Evolutionary conservation across 768 basidiomycete genomes (phyloP).

Genomic region (Lactarius indigo): DNA sequence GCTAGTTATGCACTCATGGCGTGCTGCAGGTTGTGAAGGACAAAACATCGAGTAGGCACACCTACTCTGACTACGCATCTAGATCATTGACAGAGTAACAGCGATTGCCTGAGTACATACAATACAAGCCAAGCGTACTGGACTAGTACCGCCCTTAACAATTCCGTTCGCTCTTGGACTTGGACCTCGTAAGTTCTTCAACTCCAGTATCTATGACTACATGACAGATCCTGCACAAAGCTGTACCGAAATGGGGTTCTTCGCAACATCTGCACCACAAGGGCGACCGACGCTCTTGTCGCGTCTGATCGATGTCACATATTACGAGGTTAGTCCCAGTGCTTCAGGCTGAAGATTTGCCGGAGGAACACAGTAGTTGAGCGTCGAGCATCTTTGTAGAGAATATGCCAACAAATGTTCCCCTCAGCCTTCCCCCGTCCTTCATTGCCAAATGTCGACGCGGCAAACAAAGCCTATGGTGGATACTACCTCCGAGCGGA

Average conservation of each 20-base stretch:
- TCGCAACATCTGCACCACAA: too few relatives aligned
- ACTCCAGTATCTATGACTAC: too few relatives aligned
- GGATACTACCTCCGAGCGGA: conserved; percentile 29
- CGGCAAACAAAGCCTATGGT: conserved; percentile 18
- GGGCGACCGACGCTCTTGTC: conserved; percentile 38
- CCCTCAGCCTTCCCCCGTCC: too few relatives aligned
- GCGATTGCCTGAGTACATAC: conserved; percentile 42
- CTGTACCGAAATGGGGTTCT: too few relatives aligned
- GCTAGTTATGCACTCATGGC: neutral
- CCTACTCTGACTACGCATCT: neutral
- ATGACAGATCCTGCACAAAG: too few relatives aligned
- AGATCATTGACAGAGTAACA: conserved; percentile 7
- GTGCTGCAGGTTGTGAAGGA: conserved; percentile 3
- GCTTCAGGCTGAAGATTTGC: neutral
- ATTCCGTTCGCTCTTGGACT: neutral
- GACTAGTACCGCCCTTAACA: conserved; percentile 36
- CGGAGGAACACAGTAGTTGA: neutral
- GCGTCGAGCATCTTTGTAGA: neutral
- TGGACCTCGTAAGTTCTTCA: neutral
- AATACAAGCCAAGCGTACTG: conserved; percentile 40
- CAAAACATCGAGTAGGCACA: neutral
- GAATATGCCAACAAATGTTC: neutral
- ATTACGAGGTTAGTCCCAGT: neutral
- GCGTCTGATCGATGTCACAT: conserved; percentile 1
- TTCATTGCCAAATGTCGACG: neutral